Evolutionary conservation across 2,329 filamentous ascomycete genomes (phyloP), one percentile per base, ranked within the genome.

Genomic region (Raffaelea arxii): DNA sequence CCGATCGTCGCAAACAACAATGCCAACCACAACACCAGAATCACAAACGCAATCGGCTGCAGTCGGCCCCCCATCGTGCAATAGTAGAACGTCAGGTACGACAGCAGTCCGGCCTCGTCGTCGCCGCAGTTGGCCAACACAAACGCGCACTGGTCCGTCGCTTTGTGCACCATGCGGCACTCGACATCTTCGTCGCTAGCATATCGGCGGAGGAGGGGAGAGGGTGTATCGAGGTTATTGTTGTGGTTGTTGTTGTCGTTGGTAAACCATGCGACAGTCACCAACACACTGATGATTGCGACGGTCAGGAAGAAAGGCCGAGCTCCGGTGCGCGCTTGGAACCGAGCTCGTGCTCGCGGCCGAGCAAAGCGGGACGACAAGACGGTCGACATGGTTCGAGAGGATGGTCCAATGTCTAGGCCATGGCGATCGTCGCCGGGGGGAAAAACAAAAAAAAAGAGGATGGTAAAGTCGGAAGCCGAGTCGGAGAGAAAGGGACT

Each of bases 1-100:
- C 92, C 92, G 53, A 98, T 96, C 14, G 92, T 97, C 55, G 86
- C 91, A 66, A 98, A 98, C 7, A 98, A 78, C 46, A 97, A 69
- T 32, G 79, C 85, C 6, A 96, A 77, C 92, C 92, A 98, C 50
- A 82, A 56, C 16, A 87, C 75, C 40, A 98, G 71, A 37, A 94
- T 69, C 21, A 71, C 61, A 58, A 98, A 94, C n/a, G 86, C 88
- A 40, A 94, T 53, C 1, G 85, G 81, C 59, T 87, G 82, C 14
- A 72, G 79, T 46, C 78, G 65, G 46, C 72, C 70, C 27, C 94
- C 71, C 38, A 70, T 69, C 38, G 70, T 69, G 72, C 92, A 98
- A 65, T 95, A 98, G 71, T 95, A 98, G 46, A 97, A 72, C 19
- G 81, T 75, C 41, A 97, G 77, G 65, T 98, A 98, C 23, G 87